Base-by-base conservation (phyloP, 2,329 filamentous ascomycete species). In the Diaporthe eres region DNA sequence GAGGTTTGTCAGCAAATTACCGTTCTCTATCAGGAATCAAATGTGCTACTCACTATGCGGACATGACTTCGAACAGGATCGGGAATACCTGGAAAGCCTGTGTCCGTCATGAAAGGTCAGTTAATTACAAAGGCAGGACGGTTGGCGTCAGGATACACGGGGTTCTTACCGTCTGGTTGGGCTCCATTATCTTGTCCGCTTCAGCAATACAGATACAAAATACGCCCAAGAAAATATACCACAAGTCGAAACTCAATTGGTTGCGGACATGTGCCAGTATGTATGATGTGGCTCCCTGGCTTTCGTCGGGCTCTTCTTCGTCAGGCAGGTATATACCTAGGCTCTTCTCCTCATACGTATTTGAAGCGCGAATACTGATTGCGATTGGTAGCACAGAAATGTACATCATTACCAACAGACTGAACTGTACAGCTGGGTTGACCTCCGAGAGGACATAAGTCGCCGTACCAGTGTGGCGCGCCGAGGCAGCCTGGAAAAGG, bases 391-490 rank as follows among this genome's bases (percentile, higher is more conserved):
- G 91, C 5, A 90, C 87, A 7, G 88, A 88, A 63, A 92, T 91
- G 81, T 92, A 92, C 91, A 93, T 92, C 91, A 92, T 92, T 60
- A 91, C 86, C 0, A 92, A 91, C 13, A 68, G 89, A 47, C 90
- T 87, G 49, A 92, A 86, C 75, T 91, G 90, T 0, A 91, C 86
- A 3, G 86, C 87, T 7, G 90, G 88, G 51, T 87, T 89, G 2
- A 91, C 84, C 1, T 80, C 81, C 4, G 88, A 81, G 17, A 91
- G 85, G 25, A 84, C 81, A 44, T 91, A 90, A 79, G 83, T 89
- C 83, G 85, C 86, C 82, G 79, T 90, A 82, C 76, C 90, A 81
- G 81, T 85, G 84, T 80, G 90, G 77, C 75, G 88, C 81, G 77
- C 86, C 47, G 79, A 90, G 77, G 78, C 84, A 0, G 90, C 89